Evolutionary conservation across 2,329 filamentous ascomycete genomes (phyloP).

Genomic region (Neoscytalidium dimidiatum): DNA sequence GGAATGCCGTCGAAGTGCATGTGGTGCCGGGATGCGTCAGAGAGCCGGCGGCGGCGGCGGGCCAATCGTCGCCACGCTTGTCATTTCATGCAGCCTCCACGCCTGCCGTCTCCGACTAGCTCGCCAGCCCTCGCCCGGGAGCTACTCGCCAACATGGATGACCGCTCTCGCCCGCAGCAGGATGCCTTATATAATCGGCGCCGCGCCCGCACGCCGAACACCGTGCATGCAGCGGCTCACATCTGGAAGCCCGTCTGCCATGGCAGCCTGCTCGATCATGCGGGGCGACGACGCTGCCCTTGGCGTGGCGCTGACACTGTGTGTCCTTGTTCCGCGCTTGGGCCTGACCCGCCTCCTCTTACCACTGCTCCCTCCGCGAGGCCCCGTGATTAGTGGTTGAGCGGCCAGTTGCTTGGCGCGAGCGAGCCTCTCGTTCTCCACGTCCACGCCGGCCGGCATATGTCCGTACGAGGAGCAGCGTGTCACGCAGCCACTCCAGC

Average conservation of each 20-base stretch:
- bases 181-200: neutral
- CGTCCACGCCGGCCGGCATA: conserved; percentile 3
- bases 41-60: neutral
- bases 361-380: neutral
- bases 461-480: conserved; percentile 8
- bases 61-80: neutral
- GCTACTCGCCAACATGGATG: neutral
- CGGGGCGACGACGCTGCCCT: conserved; percentile 7
- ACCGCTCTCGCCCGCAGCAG: neutral
- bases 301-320: conserved; percentile 6
- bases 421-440: neutral
- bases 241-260: neutral
- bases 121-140: neutral
- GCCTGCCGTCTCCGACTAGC: neutral
- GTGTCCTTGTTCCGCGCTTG: neutral
- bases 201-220: neutral
- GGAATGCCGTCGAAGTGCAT: conserved; percentile 9
- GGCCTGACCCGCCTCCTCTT: conserved; percentile 7
- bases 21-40: neutral
- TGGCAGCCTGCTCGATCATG: conserved; percentile 5
- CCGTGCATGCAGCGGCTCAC: neutral
- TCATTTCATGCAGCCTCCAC: conserved; percentile 5
- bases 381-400: conserved; percentile 1
- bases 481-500: conserved; percentile 1
- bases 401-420: neutral